These are phyloP conservation scores for Oryza meyeriana DNA, from an alignment of 176 grass and related monocot genomes.

Conservation along the genomic window DNA sequence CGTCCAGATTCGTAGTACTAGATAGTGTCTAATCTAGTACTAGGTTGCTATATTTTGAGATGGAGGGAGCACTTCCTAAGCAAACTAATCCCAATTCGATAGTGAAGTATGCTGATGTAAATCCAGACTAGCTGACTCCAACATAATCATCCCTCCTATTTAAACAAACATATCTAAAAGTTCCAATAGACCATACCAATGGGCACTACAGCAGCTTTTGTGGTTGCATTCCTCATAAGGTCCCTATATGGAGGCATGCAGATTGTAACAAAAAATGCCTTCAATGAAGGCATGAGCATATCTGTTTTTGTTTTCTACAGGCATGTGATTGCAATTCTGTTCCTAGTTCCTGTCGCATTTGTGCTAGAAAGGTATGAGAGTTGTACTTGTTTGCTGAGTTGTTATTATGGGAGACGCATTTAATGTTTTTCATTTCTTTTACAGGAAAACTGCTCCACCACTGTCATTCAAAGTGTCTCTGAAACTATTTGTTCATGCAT, in stretches of 20 bases:
- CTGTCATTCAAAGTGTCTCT: slow-evolving; percentile 27
- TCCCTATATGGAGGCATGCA: slow-evolving; percentile 45
- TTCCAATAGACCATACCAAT: slow-evolving; percentile 5
- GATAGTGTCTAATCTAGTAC: too few relatives aligned
- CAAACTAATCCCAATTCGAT: not conserved
- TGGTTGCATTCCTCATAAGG: slow-evolving; percentile 34
- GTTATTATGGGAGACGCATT: not conserved
- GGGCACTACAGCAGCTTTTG: slow-evolving; percentile 11
- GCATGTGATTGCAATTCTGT: slow-evolving; percentile 26
- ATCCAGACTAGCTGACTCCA: not conserved
- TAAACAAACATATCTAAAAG: not conserved
- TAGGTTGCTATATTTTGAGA: not conserved
- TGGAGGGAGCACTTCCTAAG: not conserved
- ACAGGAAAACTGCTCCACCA: slow-evolving; percentile 45
- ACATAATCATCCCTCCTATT: not conserved
- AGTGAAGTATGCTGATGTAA: not conserved
- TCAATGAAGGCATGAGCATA: slow-evolving; percentile 36
- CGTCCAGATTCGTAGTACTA: not conserved
- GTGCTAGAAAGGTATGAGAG: slow-evolving; percentile 41
- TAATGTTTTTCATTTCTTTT: not conserved
- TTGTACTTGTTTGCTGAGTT: not conserved
- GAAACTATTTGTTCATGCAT: slow-evolving; percentile 42
- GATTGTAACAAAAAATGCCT: slow-evolving; percentile 35
- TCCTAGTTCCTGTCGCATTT: slow-evolving; percentile 44
- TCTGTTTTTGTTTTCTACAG: slow-evolving; percentile 60